Evolutionary conservation across 2,329 filamentous ascomycete species (phyloP).

Genomic region (Trichoderma afroharzianum): DNA sequence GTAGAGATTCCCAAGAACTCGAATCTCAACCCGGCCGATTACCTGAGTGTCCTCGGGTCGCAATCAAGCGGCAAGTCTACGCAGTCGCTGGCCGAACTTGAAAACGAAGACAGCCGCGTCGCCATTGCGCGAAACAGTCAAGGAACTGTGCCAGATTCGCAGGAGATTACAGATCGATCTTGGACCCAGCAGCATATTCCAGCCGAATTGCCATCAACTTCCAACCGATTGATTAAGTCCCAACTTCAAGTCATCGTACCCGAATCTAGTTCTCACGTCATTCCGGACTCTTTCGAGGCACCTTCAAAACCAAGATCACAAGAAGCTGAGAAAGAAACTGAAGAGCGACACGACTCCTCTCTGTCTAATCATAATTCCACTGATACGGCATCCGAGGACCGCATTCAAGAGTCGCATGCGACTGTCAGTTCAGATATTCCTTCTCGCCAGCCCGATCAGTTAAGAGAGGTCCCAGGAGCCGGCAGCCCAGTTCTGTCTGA

Average conservation of each 20-base stretch:
- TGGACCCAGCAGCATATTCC: constrained; percentile 20
- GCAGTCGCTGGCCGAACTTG: constrained; percentile 34
- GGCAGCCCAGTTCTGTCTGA: not conserved
- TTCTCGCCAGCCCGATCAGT: constrained; percentile 27
- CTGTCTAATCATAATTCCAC: constrained; percentile 6
- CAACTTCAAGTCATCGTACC: not conserved
- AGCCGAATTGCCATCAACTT: not conserved
- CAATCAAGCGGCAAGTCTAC: constrained; percentile 30
- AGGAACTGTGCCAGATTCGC: constrained; percentile 43
- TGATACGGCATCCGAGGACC: constrained; percentile 14
- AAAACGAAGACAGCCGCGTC: constrained; percentile 33
- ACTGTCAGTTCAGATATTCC: constrained; percentile 23
- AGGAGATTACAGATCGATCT: constrained; percentile 33
- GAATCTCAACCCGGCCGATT: constrained; percentile 35
- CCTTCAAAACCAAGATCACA: constrained; percentile 1
- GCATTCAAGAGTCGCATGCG: constrained; percentile 18
- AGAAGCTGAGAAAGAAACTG: not conserved
- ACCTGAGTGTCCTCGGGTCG: constrained; percentile 31
- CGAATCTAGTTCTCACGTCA: constrained; percentile 1
- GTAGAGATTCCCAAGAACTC: constrained; percentile 31
- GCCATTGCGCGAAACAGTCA: constrained; percentile 32
- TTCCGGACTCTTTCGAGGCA: constrained; percentile 22
- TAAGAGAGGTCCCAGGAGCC: not conserved
- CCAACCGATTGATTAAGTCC: not conserved
- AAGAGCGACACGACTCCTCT: not conserved